Conservation (phyloP, 495 filamentous ascomycete species). For the Annulohypoxylon stygium region DNA sequence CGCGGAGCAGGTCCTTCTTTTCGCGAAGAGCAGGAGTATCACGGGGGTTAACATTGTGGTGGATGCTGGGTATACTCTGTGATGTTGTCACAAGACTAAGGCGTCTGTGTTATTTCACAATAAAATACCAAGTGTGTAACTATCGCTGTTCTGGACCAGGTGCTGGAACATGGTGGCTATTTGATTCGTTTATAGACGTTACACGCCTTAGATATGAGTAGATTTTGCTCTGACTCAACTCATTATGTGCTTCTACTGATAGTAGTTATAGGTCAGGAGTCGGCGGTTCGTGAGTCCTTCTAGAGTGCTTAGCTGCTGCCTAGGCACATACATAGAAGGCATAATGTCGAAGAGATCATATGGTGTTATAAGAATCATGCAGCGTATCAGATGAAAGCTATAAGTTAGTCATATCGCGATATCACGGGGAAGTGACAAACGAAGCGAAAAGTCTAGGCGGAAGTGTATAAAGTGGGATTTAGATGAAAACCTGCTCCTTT, state of each 20-base stretch:
- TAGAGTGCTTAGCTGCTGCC: background rate
- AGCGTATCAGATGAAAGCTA: background rate
- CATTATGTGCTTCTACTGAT: background rate
- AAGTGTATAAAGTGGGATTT: slow-evolving; percentile 17
- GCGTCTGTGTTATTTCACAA: too few species aligned
- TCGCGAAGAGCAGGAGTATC: slow-evolving; percentile 56
- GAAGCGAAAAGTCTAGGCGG: slow-evolving; percentile 4
- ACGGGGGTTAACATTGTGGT: slow-evolving; percentile 61
- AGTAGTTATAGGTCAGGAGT: background rate
- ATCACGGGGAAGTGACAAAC: background rate
- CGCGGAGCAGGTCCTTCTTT: slow-evolving; percentile 60
- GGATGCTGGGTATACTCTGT: slow-evolving; percentile 57
- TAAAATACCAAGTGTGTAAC: too few species aligned
- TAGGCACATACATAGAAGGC: background rate
- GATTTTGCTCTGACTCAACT: background rate
- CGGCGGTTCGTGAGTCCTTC: too few species aligned
- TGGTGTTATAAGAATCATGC: background rate
- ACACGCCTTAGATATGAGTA: background rate
- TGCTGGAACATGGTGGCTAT: background rate
- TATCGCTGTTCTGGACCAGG: too few species aligned
- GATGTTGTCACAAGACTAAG: slow-evolving; percentile 7
- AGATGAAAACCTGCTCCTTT: background rate
- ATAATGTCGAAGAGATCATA: background rate
- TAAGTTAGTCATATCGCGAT: background rate
- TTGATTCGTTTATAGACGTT: background rate